Conservation (phyloP, 2,329 filamentous ascomycete species). For the Neofusicoccum sp. region DNA sequence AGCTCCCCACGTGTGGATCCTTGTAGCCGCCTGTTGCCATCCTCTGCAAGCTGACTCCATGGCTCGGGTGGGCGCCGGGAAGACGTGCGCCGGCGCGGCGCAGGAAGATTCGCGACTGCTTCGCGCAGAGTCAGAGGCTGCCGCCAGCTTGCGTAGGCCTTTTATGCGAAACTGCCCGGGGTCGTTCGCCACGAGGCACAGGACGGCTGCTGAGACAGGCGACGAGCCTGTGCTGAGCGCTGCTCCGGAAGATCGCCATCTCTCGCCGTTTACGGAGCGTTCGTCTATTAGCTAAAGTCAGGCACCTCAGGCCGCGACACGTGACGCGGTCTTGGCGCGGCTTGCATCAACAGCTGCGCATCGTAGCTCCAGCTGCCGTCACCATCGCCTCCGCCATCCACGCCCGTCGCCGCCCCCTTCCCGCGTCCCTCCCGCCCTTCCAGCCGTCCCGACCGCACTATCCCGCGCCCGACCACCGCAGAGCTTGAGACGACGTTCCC, state of each 20-base stretch:
- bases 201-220: not conserved
- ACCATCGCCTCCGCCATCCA: not conserved
- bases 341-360: not conserved
- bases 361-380: not conserved
- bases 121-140: not conserved
- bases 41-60: no score
- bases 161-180: not conserved
- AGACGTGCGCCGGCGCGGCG: not conserved
- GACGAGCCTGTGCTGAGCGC: slow-evolving; percentile 6
- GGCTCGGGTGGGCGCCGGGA: not conserved
- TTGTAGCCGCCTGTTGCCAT: no score
- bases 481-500: slow-evolving; percentile 15
- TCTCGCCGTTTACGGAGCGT: not conserved
- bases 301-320: not conserved
- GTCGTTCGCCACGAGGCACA: not conserved
- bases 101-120: not conserved
- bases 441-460: not conserved
- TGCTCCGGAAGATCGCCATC: slow-evolving; percentile 11
- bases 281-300: not conserved
- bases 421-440: not conserved
- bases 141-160: not conserved
- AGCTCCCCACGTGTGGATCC: no score
- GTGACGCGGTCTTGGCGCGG: not conserved
- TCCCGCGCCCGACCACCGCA: not conserved
- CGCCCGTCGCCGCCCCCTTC: not conserved